A percentile compares a stretch with the other conserved stretches of the same genome.
These are phyloP conservation scores for Rhodotorula sp. DNA, from an alignment of 1,284 basidiomycete species.

Conservation along the genomic window DNA sequence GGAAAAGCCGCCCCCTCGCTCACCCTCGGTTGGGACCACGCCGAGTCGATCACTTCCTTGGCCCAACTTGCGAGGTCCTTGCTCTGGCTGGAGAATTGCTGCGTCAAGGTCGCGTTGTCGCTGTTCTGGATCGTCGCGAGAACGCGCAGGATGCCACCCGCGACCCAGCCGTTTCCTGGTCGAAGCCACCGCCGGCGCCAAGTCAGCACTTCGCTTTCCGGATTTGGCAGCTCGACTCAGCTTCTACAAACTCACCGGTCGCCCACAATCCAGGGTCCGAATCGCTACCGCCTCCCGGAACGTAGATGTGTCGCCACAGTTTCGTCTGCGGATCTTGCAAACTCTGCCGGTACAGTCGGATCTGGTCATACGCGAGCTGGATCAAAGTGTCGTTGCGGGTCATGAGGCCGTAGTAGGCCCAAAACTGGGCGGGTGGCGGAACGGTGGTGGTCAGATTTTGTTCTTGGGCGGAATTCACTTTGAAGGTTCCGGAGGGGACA, in stretches of 20 bases:
- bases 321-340: constrained; percentile 49
- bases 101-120: constrained; percentile 49
- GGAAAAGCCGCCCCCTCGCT: too few relatives aligned
- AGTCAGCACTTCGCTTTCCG: too few relatives aligned
- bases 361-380: constrained; percentile 71
- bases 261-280: constrained; percentile 42
- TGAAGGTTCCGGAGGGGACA: neutral
- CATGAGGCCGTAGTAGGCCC: constrained; percentile 80
- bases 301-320: constrained; percentile 67
- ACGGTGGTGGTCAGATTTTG: neutral
- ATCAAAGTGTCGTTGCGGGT: constrained; percentile 68
- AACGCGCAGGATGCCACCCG: constrained; percentile 57
- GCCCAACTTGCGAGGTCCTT: constrained; percentile 61
- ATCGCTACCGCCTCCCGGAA: constrained; percentile 43
- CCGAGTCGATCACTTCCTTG: constrained; percentile 11
- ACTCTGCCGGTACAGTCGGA: constrained; percentile 66
- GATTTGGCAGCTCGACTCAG: too few relatives aligned
- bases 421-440: constrained; percentile 60
- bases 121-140: constrained; percentile 61
- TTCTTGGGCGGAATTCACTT: too few relatives aligned
- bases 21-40: constrained; percentile 16
- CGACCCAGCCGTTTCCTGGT: constrained; percentile 78
- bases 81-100: constrained; percentile 58
- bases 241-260: constrained; percentile 46
- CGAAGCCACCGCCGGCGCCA: neutral